Percentiles rank a stretch among this genome's conserved stretches.
Evolutionary conservation across 2,329 filamentous ascomycete genomes (phyloP).

Genomic region (Hypoxylon rubiginosum): DNA sequence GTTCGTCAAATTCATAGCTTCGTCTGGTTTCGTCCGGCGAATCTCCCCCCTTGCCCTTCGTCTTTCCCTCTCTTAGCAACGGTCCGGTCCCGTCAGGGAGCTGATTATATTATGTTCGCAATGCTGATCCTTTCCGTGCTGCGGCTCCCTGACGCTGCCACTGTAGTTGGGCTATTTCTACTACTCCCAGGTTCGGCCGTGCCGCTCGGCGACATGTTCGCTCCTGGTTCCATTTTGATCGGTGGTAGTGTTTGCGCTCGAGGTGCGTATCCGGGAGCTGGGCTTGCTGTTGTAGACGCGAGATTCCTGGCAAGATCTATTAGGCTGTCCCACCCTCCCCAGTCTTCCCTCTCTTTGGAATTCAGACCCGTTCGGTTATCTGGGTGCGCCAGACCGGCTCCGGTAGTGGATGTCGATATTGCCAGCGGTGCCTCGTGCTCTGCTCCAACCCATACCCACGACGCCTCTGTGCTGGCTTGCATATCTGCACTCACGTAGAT

Average conservation of each 20-base stretch:
- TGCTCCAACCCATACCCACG: constrained; percentile 84
- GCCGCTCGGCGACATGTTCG: constrained; percentile 43
- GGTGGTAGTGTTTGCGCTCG: constrained; percentile 50
- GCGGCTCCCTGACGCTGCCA: constrained; percentile 51
- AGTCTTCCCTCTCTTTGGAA: constrained; percentile 72
- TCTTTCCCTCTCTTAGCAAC: background rate
- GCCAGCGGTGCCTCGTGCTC: constrained; percentile 60
- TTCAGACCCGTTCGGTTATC: constrained; percentile 66
- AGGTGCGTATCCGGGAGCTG: constrained; percentile 47
- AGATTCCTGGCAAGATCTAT: constrained; percentile 73
- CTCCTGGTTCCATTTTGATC: constrained; percentile 52
- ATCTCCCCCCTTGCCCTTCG: constrained; percentile 4
- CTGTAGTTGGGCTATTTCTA: constrained; percentile 53
- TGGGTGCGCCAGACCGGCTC: constrained; percentile 59
- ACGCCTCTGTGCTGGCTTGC: constrained; percentile 80
- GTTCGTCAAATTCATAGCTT: constrained; percentile 16
- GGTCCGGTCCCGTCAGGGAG: background rate
- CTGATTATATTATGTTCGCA: constrained; percentile 58
- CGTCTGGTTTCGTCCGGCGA: background rate
- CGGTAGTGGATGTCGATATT: constrained; percentile 46
- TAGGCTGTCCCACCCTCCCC: constrained; percentile 85
- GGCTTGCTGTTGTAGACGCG: constrained; percentile 53
- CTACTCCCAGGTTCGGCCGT: constrained; percentile 44
- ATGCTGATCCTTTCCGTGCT: constrained; percentile 62
- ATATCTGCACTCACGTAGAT: constrained; percentile 89